Evolutionary conservation across 352 stramenopile species (phyloP).

Genomic region (Peronospora belbahrii): DNA sequence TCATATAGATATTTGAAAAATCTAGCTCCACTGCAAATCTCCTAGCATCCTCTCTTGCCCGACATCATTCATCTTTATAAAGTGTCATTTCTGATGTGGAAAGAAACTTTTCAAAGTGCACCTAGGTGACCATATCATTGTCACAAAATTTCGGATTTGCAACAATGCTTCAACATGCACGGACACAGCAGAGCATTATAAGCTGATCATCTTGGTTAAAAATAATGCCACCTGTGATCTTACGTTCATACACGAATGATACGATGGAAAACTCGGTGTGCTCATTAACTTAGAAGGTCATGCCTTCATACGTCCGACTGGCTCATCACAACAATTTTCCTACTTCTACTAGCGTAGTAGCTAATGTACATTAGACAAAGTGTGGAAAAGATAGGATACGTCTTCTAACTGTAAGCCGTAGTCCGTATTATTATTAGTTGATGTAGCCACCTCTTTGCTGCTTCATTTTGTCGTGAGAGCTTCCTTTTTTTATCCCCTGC

Average conservation of each 20-base stretch:
- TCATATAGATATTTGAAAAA: too few species aligned
- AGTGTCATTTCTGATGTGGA: too few species aligned
- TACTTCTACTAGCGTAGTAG: too few species aligned
- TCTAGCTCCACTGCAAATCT: neutral
- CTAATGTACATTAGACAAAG: too few species aligned
- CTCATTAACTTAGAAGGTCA: conserved; percentile 15
- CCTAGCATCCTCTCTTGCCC: too few species aligned
- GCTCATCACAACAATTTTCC: too few species aligned
- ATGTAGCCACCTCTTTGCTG: neutral
- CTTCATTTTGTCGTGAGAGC: conserved; percentile 7
- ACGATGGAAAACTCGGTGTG: conserved; percentile 5
- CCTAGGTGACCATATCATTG: neutral
- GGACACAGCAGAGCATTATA: neutral
- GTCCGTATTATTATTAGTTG: too few species aligned
- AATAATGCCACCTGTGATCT: neutral
- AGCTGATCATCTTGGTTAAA: neutral
- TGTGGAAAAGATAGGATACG: too few species aligned
- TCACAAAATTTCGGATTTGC: neutral
- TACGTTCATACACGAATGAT: too few species aligned
- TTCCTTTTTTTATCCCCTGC: neutral
- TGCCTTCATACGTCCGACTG: too few species aligned
- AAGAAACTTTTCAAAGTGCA: neutral
- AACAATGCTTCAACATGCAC: neutral
- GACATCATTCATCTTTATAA: too few species aligned
- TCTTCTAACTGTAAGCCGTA: too few species aligned